Evolutionary conservation across 1,284 basidiomycete species (phyloP), one percentile per base, ranked within the genome.

Genomic region (Omphalotus olearius): DNA sequence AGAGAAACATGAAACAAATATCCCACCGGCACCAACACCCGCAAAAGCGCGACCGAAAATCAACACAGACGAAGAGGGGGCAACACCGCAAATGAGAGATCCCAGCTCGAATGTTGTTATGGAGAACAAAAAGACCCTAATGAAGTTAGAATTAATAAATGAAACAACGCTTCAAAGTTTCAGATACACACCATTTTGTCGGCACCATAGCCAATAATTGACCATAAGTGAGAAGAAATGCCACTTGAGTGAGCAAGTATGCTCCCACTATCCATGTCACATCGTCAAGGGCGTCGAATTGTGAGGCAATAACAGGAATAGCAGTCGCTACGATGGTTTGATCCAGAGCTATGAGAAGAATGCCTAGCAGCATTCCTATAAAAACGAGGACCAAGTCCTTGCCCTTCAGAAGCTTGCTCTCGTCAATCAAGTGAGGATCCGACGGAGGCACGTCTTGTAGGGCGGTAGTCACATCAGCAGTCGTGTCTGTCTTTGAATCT

Each of bases 21-120:
- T 39, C 16, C 52, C 52, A 44, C 46, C 52, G 1, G 48, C 46
- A 6, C 70, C 70, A 2, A 64, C 52, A 13, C 71, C 70, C 6
- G 68, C 57, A 30, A 79, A 62, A 0, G 75, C 75, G 36, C 78
- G 66, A 0, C 73, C 75, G 37, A 75, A 67, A 56, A 81, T 80
- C 38, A 80, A 60, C 37, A 70, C 52, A 30, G 63, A 57, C 18
- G 67, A 62, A 43, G 56, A 60, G 7, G 60, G 68, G 0, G 77
- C 65, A 13, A 75, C 69, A 13, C 68, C 78, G 53, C 76, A 80
- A 20, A 80, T 59, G 23, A 78, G 64, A 6, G 68, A 71, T 9
- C 78, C 77, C 35, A 69, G 36, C 48, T 72, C 70, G 49, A 73
- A 74, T 30, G 69, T 57, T 26, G 68, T 58, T 47, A 80, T 69